Conservation (phyloP, 2,329 filamentous ascomycete species). For the Peltaster fructicola region DNA sequence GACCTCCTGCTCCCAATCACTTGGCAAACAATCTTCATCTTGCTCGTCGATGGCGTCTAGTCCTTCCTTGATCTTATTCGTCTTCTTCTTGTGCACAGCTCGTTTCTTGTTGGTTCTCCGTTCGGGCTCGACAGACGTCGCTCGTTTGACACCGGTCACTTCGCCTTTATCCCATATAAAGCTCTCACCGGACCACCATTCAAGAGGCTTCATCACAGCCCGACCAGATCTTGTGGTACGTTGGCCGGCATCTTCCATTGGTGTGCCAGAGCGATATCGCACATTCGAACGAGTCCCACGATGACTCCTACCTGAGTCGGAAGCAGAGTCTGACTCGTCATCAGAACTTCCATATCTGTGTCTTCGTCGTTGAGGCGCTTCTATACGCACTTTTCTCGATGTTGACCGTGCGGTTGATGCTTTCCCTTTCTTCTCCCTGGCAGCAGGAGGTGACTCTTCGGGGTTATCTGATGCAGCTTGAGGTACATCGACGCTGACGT, state of each 20-base stretch:
- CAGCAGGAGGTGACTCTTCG: constrained; percentile 4
- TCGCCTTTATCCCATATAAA: constrained; percentile 50
- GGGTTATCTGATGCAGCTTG: too few species aligned
- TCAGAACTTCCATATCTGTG: background rate
- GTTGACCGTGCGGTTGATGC: too few species aligned
- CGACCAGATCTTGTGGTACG: constrained; percentile 62
- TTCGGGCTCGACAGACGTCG: constrained; percentile 39
- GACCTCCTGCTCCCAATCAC: constrained; percentile 54
- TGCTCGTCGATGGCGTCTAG: constrained; percentile 21
- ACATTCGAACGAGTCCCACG: constrained; percentile 19
- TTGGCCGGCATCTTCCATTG: constrained; percentile 31
- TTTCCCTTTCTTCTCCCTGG: constrained; percentile 6
- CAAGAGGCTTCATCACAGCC: constrained; percentile 57
- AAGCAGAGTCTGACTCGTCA: background rate
- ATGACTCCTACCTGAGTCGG: constrained; percentile 7
- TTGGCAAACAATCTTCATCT: constrained; percentile 34
- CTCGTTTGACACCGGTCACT: constrained; percentile 62
- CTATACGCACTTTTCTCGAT: background rate
- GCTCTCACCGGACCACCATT: constrained; percentile 75
- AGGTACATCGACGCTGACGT: too few species aligned
- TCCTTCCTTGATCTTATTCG: constrained; percentile 14
- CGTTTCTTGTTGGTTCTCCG: constrained; percentile 10
- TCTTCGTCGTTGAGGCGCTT: constrained; percentile 1
- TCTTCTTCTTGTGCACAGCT: constrained; percentile 19
- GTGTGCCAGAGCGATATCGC: constrained; percentile 20